phyloP scores from a whole-genome alignment of 2,329 filamentous ascomycete genomes.

The Cadophora sp. region DNA sequence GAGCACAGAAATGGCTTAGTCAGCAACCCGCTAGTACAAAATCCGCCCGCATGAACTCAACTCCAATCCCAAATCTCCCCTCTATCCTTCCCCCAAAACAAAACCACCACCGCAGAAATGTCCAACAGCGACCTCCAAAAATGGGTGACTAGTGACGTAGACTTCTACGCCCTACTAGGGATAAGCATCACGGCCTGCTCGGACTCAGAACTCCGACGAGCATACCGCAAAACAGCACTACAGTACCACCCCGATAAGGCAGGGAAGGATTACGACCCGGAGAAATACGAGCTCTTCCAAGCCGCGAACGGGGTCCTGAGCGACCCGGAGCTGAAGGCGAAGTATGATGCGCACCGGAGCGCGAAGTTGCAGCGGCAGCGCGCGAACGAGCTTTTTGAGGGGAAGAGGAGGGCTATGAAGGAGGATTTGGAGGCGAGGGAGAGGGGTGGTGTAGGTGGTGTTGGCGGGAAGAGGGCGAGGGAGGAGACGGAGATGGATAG shows the following conservation, averaged over 20 bases:
- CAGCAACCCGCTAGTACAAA: constrained; percentile 1
- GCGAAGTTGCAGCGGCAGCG: constrained; percentile 73
- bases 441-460: constrained; percentile 52
- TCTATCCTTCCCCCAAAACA: neutral
- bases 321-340: constrained; percentile 71
- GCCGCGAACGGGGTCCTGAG: constrained; percentile 86
- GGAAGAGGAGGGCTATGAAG: constrained; percentile 76
- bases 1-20: constrained; percentile 2
- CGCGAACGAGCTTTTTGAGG: constrained; percentile 76
- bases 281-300: constrained; percentile 84
- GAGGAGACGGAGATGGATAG: constrained; percentile 56
- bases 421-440: constrained; percentile 87
- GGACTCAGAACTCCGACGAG: constrained; percentile 49
- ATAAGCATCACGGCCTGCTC: constrained; percentile 39
- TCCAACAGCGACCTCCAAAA: constrained; percentile 44
- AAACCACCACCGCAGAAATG: constrained; percentile 34
- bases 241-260: constrained; percentile 96
- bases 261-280: constrained; percentile 73
- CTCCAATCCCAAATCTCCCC: neutral
- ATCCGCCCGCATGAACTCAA: neutral
- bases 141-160: constrained; percentile 44
- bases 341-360: constrained; percentile 80
- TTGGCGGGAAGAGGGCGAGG: constrained; percentile 65
- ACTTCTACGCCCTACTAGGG: constrained; percentile 46
- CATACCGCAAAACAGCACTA: constrained; percentile 85